phyloP scores from a whole-genome alignment of 225 moss, liverwort and hornwort genomes.

The Marchantia polymorpha region DNA sequence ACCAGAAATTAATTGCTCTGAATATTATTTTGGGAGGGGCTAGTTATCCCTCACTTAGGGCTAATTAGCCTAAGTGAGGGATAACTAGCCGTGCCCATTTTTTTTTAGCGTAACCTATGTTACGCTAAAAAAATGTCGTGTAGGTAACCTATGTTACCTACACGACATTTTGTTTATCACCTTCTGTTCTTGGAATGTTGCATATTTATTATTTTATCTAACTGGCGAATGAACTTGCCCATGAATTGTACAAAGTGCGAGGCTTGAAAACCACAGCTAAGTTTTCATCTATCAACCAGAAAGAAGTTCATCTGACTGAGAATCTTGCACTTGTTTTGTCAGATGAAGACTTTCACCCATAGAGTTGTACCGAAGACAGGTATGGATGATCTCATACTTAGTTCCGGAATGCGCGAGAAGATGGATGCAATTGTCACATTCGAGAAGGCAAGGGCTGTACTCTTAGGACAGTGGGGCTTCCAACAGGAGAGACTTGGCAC shows the following conservation, averaged over 20 bases:
- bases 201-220: too few relatives aligned
- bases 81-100: too few relatives aligned
- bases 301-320: background rate
- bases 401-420: slow-evolving; percentile 44
- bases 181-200: too few relatives aligned
- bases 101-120: too few relatives aligned
- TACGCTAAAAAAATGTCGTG: too few relatives aligned
- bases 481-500: slow-evolving; percentile 58
- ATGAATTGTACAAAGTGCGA: background rate
- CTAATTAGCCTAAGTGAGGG: too few relatives aligned
- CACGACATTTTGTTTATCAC: too few relatives aligned
- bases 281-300: too few relatives aligned
- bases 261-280: too few relatives aligned
- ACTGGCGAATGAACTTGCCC: background rate
- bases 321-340: slow-evolving; percentile 6
- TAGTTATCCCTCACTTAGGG: too few relatives aligned
- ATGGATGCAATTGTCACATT: slow-evolving; percentile 55
- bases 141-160: too few relatives aligned
- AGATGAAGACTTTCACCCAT: slow-evolving; percentile 68
- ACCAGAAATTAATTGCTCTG: background rate
- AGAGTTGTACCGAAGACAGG: slow-evolving; percentile 61
- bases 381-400: slow-evolving; percentile 54
- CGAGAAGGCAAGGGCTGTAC: slow-evolving; percentile 58
- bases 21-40: too few relatives aligned
- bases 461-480: slow-evolving; percentile 65